These are phyloP conservation scores for Suillus plorans DNA, from an alignment of 768 basidiomycete species.

Conservation along the genomic window DNA sequence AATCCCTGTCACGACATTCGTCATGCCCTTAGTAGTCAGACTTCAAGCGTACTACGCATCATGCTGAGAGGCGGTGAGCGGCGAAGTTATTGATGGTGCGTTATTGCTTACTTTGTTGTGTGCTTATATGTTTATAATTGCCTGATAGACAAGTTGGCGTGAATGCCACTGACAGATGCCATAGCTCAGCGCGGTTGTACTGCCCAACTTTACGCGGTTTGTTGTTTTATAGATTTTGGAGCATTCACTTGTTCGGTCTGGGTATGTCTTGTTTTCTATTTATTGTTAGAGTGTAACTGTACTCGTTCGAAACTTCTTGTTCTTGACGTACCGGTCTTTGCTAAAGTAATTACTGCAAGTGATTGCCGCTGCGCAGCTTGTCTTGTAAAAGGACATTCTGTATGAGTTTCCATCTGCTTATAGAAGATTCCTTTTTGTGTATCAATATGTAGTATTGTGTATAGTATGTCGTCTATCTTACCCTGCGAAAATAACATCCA, in stretches of 20 bases:
- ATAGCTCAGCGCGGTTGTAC: not conserved
- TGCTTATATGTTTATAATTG: too few species aligned
- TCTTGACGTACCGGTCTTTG: too few species aligned
- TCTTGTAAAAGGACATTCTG: too few species aligned
- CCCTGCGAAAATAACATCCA: not conserved
- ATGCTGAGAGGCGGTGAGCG: constrained; percentile 42
- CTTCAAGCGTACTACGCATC: constrained; percentile 44
- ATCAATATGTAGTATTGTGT: not conserved
- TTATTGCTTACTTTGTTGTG: constrained; percentile 5
- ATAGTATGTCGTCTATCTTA: not conserved
- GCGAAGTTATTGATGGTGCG: constrained; percentile 34
- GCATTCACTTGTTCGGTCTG: not conserved
- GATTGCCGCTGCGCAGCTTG: too few species aligned
- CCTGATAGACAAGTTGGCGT: constrained; percentile 1
- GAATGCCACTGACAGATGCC: not conserved
- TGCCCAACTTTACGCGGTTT: not conserved
- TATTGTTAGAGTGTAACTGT: too few species aligned
- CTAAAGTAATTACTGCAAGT: too few species aligned
- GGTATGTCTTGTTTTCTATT: too few species aligned
- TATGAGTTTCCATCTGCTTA: too few species aligned
- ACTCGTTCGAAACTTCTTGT: too few species aligned
- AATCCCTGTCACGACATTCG: constrained; percentile 53
- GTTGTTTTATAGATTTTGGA: not conserved
- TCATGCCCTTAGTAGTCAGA: constrained; percentile 51
- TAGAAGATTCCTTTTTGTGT: too few species aligned